Percentiles rank a stretch among this genome's conserved stretches.
phyloP scores from a whole-genome alignment of 805 yeast genomes.

The Wickerhamomyces canadensis region DNA sequence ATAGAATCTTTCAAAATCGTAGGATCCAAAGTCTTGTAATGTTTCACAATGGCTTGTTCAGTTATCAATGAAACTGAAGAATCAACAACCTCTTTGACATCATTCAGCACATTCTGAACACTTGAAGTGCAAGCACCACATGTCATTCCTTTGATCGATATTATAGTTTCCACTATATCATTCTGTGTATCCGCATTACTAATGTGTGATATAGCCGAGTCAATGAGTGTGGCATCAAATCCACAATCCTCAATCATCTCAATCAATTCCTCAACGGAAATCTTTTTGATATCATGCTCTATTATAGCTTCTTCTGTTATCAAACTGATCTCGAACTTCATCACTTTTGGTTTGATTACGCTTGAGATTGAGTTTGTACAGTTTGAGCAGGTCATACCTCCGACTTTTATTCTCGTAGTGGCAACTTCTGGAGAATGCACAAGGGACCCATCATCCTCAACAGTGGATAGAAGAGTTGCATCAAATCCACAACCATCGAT shows the following conservation, averaged over 20 bases:
- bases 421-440: neutral
- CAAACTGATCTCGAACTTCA: slow-evolving; percentile 56
- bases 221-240: slow-evolving; percentile 43
- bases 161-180: slow-evolving; percentile 9
- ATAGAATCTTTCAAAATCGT: slow-evolving; percentile 43
- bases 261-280: slow-evolving; percentile 29
- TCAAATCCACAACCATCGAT: slow-evolving; percentile 69
- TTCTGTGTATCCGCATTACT: too few species aligned
- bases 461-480: slow-evolving; percentile 10
- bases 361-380: slow-evolving; percentile 64
- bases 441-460: neutral
- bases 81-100: slow-evolving; percentile 42
- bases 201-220: slow-evolving; percentile 4
- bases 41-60: slow-evolving; percentile 60
- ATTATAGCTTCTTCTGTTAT: slow-evolving; percentile 71
- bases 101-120: slow-evolving; percentile 49
- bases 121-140: slow-evolving; percentile 44
- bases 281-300: slow-evolving; percentile 33
- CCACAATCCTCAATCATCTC: slow-evolving; percentile 71
- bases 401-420: slow-evolving; percentile 13
- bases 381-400: slow-evolving; percentile 90
- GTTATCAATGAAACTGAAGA: slow-evolving; percentile 71
- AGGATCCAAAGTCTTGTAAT: slow-evolving; percentile 29
- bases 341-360: slow-evolving; percentile 45
- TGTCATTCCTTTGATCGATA: slow-evolving; percentile 23